A percentile compares a stretch with the other conserved stretches of the same genome.
These are phyloP conservation scores for Spongospora subterranea DNA, from an alignment of 208 protist species.

Conservation along the genomic window DNA sequence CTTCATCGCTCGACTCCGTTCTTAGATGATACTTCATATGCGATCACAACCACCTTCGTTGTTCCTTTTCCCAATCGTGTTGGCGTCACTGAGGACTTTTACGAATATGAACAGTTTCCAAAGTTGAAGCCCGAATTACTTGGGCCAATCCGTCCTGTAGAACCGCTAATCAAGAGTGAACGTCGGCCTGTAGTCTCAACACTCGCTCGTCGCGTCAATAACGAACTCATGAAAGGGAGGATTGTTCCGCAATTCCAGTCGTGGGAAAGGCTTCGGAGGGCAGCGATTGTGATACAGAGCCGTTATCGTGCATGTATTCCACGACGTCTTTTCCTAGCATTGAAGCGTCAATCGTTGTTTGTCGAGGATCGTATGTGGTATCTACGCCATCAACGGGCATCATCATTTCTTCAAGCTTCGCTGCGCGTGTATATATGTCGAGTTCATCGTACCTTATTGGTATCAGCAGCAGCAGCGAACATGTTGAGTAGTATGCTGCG, in stretches of 20 bases:
- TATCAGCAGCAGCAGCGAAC: neutral
- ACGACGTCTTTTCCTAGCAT: neutral
- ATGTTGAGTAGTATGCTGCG: neutral
- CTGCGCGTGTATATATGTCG: neutral
- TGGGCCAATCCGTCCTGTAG: neutral
- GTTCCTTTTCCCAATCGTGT: neutral
- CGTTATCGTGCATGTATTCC: neutral
- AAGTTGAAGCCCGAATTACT: neutral
- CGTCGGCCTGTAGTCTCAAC: slow-evolving; percentile 20
- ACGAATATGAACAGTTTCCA: slow-evolving; percentile 45
- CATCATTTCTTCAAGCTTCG: neutral
- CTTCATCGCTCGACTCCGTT: slow-evolving; percentile 44
- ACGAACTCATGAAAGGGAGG: slow-evolving; percentile 35
- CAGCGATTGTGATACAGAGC: neutral
- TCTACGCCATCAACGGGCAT: neutral
- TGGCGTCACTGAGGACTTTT: neutral
- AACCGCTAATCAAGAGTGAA: neutral
- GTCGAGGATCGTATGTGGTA: neutral
- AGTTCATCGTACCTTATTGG: neutral
- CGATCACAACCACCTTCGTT: slow-evolving; percentile 24
- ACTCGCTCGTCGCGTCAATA: slow-evolving; percentile 20
- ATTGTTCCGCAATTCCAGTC: slow-evolving; percentile 37
- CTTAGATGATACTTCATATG: slow-evolving; percentile 27
- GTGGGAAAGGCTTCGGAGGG: slow-evolving; percentile 15
- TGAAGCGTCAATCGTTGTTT: neutral